phyloP scores from a whole-genome alignment of 805 yeast genomes.

The Naumovozyma dairenensis region DNA sequence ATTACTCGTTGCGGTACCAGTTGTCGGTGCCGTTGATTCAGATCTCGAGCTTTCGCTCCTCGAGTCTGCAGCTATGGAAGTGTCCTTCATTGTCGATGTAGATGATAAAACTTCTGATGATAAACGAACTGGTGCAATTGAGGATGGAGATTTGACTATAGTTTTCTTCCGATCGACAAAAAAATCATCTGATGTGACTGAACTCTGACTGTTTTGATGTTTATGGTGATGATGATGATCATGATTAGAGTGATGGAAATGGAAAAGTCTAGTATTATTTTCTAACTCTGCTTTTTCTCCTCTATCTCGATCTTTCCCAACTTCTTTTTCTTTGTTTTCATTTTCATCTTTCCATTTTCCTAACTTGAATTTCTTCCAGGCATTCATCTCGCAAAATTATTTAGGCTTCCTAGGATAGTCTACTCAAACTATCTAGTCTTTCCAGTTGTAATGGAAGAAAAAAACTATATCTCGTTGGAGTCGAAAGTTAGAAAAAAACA shows the following conservation, averaged over 20 bases:
- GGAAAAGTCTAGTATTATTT: constrained; percentile 1
- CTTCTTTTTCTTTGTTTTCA: constrained; percentile 5
- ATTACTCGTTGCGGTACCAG: constrained; percentile 4
- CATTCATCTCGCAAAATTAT: no score
- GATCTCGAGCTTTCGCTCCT: constrained; percentile 5
- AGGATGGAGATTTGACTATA: constrained; percentile 22
- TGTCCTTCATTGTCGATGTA: constrained; percentile 14
- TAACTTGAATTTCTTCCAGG: constrained; percentile 24
- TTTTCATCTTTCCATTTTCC: constrained; percentile 21
- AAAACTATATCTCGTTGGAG: no score
- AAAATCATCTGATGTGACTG: constrained; percentile 3
- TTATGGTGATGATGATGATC: constrained; percentile 1
- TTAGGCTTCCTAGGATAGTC: no score
- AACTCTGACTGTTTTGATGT: not conserved
- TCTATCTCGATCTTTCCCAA: constrained; percentile 3
- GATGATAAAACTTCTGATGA: constrained; percentile 16
- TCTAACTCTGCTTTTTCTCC: constrained; percentile 1
- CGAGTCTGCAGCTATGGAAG: constrained; percentile 2
- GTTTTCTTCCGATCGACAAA: constrained; percentile 22
- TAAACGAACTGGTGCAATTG: constrained; percentile 6
- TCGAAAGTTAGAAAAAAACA: no score
- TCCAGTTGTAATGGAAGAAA: no score
- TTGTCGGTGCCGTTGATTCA: constrained; percentile 4
- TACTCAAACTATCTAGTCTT: no score
- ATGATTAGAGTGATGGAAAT: constrained; percentile 3